Evolutionary conservation across 768 basidiomycete species (phyloP).

Genomic region (Boletus pseudopeckii): DNA sequence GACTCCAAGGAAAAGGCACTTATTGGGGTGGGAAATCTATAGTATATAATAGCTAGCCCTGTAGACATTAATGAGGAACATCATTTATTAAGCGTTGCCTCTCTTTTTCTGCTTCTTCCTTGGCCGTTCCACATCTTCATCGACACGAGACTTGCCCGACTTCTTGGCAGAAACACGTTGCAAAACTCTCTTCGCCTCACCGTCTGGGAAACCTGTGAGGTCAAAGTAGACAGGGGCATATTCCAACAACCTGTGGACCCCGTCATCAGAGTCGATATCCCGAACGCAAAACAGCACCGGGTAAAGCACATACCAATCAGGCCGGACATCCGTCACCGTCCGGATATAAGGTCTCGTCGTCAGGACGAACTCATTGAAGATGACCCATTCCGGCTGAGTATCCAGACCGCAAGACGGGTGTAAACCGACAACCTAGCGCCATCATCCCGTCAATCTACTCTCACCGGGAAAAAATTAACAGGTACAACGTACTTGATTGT

Average conservation of each 20-base stretch:
- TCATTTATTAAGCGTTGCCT: not conserved
- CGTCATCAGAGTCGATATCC: not conserved
- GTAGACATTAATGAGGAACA: not conserved
- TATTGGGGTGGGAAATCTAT: not conserved
- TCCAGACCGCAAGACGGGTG: constrained; percentile 90
- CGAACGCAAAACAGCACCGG: not conserved
- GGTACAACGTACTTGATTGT: constrained; percentile 67
- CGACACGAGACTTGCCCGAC: constrained; percentile 36
- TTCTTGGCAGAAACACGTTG: constrained; percentile 53
- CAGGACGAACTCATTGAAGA: constrained; percentile 93
- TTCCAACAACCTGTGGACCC: constrained; percentile 55
- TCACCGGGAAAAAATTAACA: not conserved
- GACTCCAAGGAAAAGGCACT: not conserved
- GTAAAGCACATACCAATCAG: constrained; percentile 70
- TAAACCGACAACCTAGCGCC: constrained; percentile 16
- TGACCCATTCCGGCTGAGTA: constrained; percentile 85
- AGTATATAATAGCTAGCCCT: not conserved
- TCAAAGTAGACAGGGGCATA: constrained; percentile 69
- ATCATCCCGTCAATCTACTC: not conserved
- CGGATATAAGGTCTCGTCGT: constrained; percentile 88
- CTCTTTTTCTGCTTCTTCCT: constrained; percentile 21
- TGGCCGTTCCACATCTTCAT: constrained; percentile 2
- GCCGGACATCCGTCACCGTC: constrained; percentile 80
- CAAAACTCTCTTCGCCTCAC: constrained; percentile 67
- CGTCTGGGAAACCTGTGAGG: constrained; percentile 55